Conservation (phyloP, 257 asterid genomes). For the Ajuga chamaepitys region DNA sequence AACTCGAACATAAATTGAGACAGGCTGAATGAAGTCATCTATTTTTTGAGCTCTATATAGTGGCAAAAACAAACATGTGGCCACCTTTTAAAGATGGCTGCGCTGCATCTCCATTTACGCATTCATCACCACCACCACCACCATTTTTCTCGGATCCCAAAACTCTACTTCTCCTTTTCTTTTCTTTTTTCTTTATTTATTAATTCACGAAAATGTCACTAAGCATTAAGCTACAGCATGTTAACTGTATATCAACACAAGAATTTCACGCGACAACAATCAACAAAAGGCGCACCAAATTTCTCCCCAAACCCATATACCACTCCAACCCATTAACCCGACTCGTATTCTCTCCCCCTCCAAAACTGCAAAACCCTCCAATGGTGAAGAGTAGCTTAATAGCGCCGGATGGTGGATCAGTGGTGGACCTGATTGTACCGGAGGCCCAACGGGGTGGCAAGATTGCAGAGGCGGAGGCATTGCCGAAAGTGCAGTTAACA, state of each 20-base stretch:
- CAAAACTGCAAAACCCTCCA: constrained; percentile 26
- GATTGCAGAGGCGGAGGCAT: constrained; percentile 41
- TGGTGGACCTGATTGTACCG: constrained; percentile 75
- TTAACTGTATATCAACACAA: constrained; percentile 14
- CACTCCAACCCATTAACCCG: constrained; percentile 40
- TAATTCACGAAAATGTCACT: constrained; percentile 43
- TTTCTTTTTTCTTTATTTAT: too few species aligned
- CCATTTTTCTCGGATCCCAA: not conserved
- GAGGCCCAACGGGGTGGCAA: constrained; percentile 35
- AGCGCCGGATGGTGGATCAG: constrained; percentile 73
- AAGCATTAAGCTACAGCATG: constrained; percentile 39
- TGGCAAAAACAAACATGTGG: constrained; percentile 27
- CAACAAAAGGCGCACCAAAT: constrained; percentile 27
- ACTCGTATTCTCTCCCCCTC: constrained; percentile 18
- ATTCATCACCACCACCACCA: not conserved
- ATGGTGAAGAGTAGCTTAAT: constrained; percentile 59
- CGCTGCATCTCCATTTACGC: constrained; percentile 18
- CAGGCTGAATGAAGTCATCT: too few species aligned
- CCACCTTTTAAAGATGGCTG: constrained; percentile 8
- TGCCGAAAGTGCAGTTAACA: constrained; percentile 53
- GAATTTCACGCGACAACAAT: constrained; percentile 5
- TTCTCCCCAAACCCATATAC: constrained; percentile 39
- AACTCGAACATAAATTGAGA: too few species aligned
- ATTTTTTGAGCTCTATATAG: too few species aligned
- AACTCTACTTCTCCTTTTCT: not conserved